Evolutionary conservation across 2,329 filamentous ascomycete species (phyloP), one percentile per base, ranked within the genome.

Genomic region (Fusarium phyllophilum): DNA sequence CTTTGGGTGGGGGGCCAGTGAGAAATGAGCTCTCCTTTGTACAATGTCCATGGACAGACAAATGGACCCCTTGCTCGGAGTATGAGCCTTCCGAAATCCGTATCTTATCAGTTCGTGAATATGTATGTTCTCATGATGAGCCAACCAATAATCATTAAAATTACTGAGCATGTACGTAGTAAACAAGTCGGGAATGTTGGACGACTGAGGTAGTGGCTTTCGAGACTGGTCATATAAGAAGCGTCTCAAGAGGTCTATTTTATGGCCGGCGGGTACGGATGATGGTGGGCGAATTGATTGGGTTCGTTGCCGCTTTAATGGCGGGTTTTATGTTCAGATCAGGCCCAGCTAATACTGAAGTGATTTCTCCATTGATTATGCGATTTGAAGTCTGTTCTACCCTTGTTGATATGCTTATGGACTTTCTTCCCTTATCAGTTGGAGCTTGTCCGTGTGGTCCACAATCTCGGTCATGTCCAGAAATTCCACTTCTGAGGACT

Each of bases 1-100:
- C 73, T 52, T 73, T 45, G 31, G 52, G 72, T 66, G 66, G 59
- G 62, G 69, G 64, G 48, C 64, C 54, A 31, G 52, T 44, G 67
- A 68, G 62, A 78, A 75, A 78, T 78, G 76, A 78, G 71, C 33
- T 68, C 63, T 68, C 69, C 62, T 69, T 59, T 51, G 42, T 42
- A 55, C 51, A 42, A 74, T 48, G 67, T 61, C 64, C 62, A 59
- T 62, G 42, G 42, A 31, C 59, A 31, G 17, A 51, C 38, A 38
- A 58, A 33, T 42, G 26, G 55, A 62, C 57, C 62, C 57, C 62
- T 67, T 70, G 57, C 62, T 74, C 62, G 55, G 59, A 42, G 33
- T 63, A 41, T 62, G 51, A 63, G 49, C 33, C 45, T 72, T 48
- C 65, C 61, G 56, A 29, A 46, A 41, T 58, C 42, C 52, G 42